These are phyloP conservation scores for Pholiota conissans DNA, from an alignment of 768 basidiomycete species.

Conservation along the genomic window DNA sequence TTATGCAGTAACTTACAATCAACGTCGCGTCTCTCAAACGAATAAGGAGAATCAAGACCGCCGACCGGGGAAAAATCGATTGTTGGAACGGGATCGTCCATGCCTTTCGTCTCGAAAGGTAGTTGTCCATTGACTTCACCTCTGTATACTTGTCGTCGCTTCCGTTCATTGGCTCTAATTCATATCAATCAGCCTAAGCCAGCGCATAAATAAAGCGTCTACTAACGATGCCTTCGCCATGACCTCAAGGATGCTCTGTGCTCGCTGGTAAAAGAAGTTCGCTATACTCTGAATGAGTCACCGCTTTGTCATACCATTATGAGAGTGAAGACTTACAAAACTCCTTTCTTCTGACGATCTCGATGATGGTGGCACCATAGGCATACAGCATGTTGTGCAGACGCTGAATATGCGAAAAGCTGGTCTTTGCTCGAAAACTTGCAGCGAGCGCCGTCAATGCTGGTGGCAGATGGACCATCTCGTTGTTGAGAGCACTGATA, in stretches of 20 bases:
- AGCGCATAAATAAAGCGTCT: background rate
- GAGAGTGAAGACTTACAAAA: constrained; percentile 56
- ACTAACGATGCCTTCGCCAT: constrained; percentile 87
- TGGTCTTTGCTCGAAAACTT: constrained; percentile 72
- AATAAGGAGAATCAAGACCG: constrained; percentile 59
- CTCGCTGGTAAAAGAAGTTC: constrained; percentile 78
- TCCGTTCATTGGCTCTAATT: constrained; percentile 69
- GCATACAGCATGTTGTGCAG: constrained; percentile 90
- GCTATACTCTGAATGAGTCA: constrained; percentile 36
- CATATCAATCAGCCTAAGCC: constrained; percentile 1
- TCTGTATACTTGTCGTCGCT: constrained; percentile 82
- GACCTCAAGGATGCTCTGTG: constrained; percentile 78
- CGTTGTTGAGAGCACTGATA: constrained; percentile 80
- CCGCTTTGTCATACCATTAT: background rate
- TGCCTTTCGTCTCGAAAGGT: constrained; percentile 80
- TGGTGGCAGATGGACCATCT: constrained; percentile 73
- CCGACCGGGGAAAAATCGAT: constrained; percentile 80
- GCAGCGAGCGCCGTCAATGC: constrained; percentile 64
- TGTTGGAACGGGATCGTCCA: constrained; percentile 78
- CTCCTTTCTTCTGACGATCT: constrained; percentile 88
- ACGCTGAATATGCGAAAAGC: constrained; percentile 89
- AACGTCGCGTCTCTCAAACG: constrained; percentile 71
- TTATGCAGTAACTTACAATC: constrained; percentile 50
- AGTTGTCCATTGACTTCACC: constrained; percentile 83
- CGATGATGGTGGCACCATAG: constrained; percentile 88